Conservation (phyloP, 169 alveolate species). For the Eimeria acervulina region DNA sequence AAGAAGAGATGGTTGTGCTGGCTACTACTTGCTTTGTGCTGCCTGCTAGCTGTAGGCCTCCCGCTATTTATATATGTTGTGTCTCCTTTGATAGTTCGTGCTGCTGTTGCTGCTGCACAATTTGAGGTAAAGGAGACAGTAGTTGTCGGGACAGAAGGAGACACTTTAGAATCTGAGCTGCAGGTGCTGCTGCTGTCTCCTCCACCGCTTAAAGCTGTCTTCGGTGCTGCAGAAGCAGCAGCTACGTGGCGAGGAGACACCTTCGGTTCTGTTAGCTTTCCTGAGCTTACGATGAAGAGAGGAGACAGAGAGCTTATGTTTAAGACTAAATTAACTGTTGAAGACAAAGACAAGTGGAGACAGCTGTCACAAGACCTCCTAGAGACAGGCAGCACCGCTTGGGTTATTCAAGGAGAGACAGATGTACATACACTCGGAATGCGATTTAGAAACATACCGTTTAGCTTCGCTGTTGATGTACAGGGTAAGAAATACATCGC, state of each 20-base stretch:
- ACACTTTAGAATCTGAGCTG: not conserved
- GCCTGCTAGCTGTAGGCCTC: not conserved
- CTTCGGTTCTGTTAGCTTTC: constrained; percentile 14
- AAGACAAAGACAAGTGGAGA: constrained; percentile 21
- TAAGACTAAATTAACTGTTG: constrained; percentile 6
- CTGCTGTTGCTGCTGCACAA: not conserved
- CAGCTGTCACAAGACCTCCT: not conserved
- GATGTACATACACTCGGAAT: constrained; percentile 19
- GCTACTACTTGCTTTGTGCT: not conserved
- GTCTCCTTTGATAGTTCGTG: no score
- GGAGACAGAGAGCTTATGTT: not conserved
- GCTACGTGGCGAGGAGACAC: constrained; percentile 4
- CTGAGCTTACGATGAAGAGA: not conserved
- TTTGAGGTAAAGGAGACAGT: constrained; percentile 31
- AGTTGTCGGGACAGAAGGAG: not conserved
- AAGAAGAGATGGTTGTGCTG: constrained; percentile 3
- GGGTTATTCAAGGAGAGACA: constrained; percentile 19
- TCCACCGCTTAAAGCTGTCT: constrained; percentile 13
- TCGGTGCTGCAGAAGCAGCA: not conserved
- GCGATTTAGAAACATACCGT: constrained; percentile 47
- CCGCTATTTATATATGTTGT: not conserved
- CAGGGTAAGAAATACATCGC: constrained; percentile 7
- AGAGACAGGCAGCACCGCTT: not conserved
- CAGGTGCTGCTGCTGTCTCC: not conserved
- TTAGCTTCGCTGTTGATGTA: not conserved